Evolutionary conservation across 257 asterid species (phyloP), one percentile per base, ranked within the genome.

Genomic region (Craterostigma plantagineum): DNA sequence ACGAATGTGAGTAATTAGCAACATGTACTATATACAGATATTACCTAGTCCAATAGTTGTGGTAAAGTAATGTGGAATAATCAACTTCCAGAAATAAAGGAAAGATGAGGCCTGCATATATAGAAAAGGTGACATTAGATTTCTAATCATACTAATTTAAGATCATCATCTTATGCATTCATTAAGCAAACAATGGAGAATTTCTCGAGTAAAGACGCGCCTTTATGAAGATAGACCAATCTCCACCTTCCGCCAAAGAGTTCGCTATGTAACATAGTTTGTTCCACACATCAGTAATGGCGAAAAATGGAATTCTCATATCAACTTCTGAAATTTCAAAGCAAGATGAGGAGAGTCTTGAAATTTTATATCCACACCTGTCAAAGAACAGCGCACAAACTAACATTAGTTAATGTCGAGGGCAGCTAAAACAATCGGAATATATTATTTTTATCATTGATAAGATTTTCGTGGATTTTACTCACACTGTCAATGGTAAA

Each of bases 291-390:
- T 49, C 54, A 51, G 75, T 74, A 60, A 77, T 27, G 38, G 62
- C 44, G 59, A 79, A 62, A 49, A 90, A 53, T 39, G 59, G 56
- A 51, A 55, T 63, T 62, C 79, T 63, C 77, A 67, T 56, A 48
- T 57, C 76, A 51, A 56, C 81, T 64, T 77, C 90, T 10, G 95
- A 90, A 58, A 90, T 67, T 72, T 79, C 93, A 68, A 83, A 80
- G 61, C 57, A 66, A 11, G 93, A 75, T 42, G 70, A 63, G 13
- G 92, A 61, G 52, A 90, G 47, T 61, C 81, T 66, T 45, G 82
- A 83, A 56, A 72, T 49, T 49, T 41, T 44, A 39, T 68, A 54
- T 35, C 84, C 77, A 49, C 36, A 66, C 56, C 95, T 79, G 91
- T 47, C 53, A 59, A 59, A 34, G 43, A 0, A 34, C 53, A 11